A percentile compares a stretch with the other conserved stretches of the same genome.
phyloP scores from a whole-genome alignment of 495 filamentous ascomycete species.

The Cairneyella variabilis region DNA sequence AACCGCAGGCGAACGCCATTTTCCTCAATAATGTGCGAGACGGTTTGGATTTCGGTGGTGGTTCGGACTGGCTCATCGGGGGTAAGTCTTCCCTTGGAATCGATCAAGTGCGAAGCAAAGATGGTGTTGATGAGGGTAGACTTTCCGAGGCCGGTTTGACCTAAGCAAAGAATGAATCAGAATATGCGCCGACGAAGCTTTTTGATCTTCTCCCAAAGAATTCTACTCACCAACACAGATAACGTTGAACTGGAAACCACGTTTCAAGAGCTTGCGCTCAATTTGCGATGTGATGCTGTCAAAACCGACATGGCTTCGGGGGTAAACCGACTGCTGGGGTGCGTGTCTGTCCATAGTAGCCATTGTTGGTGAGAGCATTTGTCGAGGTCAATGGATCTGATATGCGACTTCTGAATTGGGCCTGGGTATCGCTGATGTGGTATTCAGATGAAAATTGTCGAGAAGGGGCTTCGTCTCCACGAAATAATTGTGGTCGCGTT shows the following conservation, averaged over 20 bases:
- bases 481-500: conserved; percentile 26
- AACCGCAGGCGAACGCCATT: conserved; percentile 96
- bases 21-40: conserved; percentile 98
- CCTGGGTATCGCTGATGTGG: conserved; percentile 11
- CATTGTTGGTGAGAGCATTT: conserved; percentile 28
- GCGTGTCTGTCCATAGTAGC: conserved; percentile 25
- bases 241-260: conserved; percentile 99
- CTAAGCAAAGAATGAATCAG: conserved; percentile 47
- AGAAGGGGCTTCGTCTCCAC: conserved; percentile 23
- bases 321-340: conserved; percentile 62
- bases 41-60: conserved; percentile 96
- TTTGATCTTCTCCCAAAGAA: not conserved
- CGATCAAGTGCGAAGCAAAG: conserved; percentile 98
- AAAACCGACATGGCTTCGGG: conserved; percentile 97
- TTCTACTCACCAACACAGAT: conserved; percentile 92
- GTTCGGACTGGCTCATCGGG: conserved; percentile 90
- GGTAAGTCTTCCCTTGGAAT: conserved; percentile 90
- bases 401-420: conserved; percentile 3
- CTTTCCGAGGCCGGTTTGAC: conserved; percentile 97
- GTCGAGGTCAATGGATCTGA: conserved; percentile 38
- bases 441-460: conserved; percentile 12
- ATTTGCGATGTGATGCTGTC: conserved; percentile 98
- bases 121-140: conserved; percentile 99
- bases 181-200: conserved; percentile 5
- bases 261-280: conserved; percentile 98